These are phyloP conservation scores for Phytophthora aleatoria DNA, from an alignment of 352 stramenopile species.

Conservation along the genomic window DNA sequence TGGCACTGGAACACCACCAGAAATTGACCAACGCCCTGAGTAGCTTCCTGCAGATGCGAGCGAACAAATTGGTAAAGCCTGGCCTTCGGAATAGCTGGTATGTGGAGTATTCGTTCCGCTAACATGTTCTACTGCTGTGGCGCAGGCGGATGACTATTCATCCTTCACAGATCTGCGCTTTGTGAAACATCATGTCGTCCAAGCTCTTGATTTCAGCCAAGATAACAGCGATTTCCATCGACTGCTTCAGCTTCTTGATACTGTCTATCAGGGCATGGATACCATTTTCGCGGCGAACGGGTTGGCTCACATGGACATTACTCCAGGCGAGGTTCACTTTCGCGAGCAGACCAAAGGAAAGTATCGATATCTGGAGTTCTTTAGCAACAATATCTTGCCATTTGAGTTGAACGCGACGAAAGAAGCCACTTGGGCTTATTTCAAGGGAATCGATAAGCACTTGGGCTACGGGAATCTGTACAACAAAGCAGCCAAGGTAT, in stretches of 20 bases:
- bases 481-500: conserved; percentile 25
- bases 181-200: conserved; percentile 10
- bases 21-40: conserved; percentile 16
- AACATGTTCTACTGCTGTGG: conserved; percentile 1
- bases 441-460: conserved; percentile 34
- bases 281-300: conserved; percentile 31
- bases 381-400: conserved; percentile 34
- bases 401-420: conserved; percentile 23
- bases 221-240: conserved; percentile 19
- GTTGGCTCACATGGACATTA: conserved; percentile 25
- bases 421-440: conserved; percentile 35
- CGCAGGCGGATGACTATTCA: conserved; percentile 20
- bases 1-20: conserved; percentile 39
- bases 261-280: conserved; percentile 29
- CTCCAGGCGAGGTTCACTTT: conserved; percentile 29
- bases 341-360: conserved; percentile 25
- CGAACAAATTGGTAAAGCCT: conserved; percentile 9
- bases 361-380: conserved; percentile 25
- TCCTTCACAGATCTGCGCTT: conserved; percentile 12
- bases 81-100: not conserved
- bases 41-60: conserved; percentile 13
- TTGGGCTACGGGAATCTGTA: conserved; percentile 29
- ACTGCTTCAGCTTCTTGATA: conserved; percentile 30
- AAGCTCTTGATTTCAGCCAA: conserved; percentile 16
- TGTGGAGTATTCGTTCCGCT: not conserved